Base-by-base conservation (phyloP, 495 filamentous ascomycete genomes). In the Annulohypoxylon bovei region DNA sequence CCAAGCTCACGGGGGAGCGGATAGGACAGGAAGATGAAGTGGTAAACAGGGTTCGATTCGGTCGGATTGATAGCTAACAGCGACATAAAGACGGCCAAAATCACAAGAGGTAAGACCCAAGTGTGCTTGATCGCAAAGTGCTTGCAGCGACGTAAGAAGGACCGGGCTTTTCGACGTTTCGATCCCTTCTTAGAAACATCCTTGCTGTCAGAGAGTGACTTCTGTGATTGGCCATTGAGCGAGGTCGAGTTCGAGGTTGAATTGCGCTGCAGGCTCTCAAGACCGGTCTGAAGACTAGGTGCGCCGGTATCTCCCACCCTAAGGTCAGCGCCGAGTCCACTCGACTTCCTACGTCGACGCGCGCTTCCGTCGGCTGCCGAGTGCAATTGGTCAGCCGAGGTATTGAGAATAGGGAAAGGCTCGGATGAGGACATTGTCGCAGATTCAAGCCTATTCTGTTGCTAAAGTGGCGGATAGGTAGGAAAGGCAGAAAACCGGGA, bases 11-110 rank as follows among this genome's bases (percentile, higher is more conserved):
- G 70, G 47, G 91, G 86, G 32, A 95, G 83, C 33, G 88, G 86
- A 80, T 99, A 99, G 47, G 96, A 97, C 39, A 99, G 89, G 87
- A 97, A 98, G 78, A 99, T 88, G 73, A 93, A 95, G 79, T 83
- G 85, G 81, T 94, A 86, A 74, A 98, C 75, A 20, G 93, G 94
- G 79, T 98, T 99, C 56, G 88, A 87, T 40, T 90, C 80, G 62
- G 85, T 90, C 9, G 95, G 96, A 77, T 95, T 92, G 72, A 95
- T 73, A 62, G 88, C 88, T 78, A 93, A 98, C 52, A 90, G 81
- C 28, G 81, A 75, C 59, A 94, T 76, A 66, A 94, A 82, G 76
- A 90, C 76, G 53, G 83, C 27, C 65, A 94, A 77, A 33, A 96
- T 80, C 60, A 93, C 76, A 16, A 97, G 84, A 22, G 96, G 95